phyloP scores from a whole-genome alignment of 345 rosid genomes.

The Alliaria petiolata region DNA sequence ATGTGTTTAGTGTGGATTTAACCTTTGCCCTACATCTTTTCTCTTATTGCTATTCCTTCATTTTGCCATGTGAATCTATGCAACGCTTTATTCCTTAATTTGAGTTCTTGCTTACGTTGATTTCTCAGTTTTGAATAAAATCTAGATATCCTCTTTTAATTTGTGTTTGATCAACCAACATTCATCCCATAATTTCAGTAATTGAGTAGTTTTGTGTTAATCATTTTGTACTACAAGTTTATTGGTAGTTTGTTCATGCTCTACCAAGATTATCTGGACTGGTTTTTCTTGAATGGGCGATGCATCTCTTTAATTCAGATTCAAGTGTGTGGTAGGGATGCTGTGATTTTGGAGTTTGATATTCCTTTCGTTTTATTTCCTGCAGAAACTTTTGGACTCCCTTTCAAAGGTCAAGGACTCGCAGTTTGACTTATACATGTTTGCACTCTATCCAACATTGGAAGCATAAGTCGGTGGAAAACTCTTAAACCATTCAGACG shows the following conservation, averaged over 20 bases:
- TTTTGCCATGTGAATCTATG: too few relatives aligned
- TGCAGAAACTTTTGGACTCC: slow-evolving; percentile 60
- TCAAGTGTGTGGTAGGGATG: not conserved
- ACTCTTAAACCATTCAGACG: slow-evolving; percentile 58
- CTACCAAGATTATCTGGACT: not conserved
- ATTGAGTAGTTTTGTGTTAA: too few relatives aligned
- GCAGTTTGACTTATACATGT: not conserved
- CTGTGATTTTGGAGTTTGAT: slow-evolving; percentile 1
- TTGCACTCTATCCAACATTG: slow-evolving; percentile 57
- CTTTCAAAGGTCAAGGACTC: slow-evolving; percentile 55
- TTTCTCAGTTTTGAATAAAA: too few relatives aligned
- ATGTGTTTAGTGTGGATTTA: not conserved
- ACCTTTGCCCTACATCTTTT: too few relatives aligned
- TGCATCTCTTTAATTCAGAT: not conserved
- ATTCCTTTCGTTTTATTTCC: not conserved
- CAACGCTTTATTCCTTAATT: too few relatives aligned
- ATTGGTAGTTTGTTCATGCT: too few relatives aligned
- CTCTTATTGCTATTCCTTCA: too few relatives aligned
- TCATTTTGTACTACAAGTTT: too few relatives aligned
- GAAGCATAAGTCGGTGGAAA: slow-evolving; percentile 55
- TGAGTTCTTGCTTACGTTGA: too few relatives aligned
- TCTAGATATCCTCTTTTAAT: too few relatives aligned
- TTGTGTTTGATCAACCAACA: too few relatives aligned
- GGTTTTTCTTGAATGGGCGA: not conserved
- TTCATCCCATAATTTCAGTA: too few relatives aligned